Base-by-base conservation (phyloP, 257 asterid species). In the Solanum chilense region DNA sequence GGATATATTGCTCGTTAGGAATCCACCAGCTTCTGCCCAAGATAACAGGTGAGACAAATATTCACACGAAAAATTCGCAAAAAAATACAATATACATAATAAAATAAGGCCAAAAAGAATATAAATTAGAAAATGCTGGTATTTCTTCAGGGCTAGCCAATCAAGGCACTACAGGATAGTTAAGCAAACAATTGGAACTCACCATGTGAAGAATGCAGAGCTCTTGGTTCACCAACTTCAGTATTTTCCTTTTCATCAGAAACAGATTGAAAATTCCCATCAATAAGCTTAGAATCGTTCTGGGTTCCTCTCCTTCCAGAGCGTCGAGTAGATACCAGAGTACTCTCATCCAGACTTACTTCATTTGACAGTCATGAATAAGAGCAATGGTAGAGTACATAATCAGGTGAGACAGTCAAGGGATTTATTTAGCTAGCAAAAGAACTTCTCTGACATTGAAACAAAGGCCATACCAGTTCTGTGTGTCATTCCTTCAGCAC, bases 231-330 rank as follows among this genome's bases (percentile, higher is more conserved):
- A 89, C 81, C 92, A 90, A 89, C 83, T 84, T 91, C 95, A 90
- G 44, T 85, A 62, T 90, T 93, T 91, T 94, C 95, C 90, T 88
- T 94, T 64, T 90, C 96, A 47, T 91, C 75, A 39, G 92, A 58
- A 73, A 81, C 69, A 45, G 92, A 89, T 52, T 85, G 94, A 83
- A 82, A 77, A 73, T 92, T 93, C 84, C 91, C 97, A 80, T 94
- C 94, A 81, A 45, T 83, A 52, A 74, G 71, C 88, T 88, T 93
- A 29, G 88, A 90, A 89, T 92, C 93, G 87, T 91, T 95, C 25
- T 91, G 91, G 86, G 93, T 92, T 89, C 94, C 91, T 90, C 95
- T 93, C 93, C 96, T 94, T 85, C 98, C 96, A 85, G 95, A 25
- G 78, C 93, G 94, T 56, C 91, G 93, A 44, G 92, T 96, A 84